A percentile compares a stretch with the other conserved stretches of the same genome.
Evolutionary conservation across 371 early-diverging fungal genomes (phyloP).

Genomic region (Chytridium lagenaria): DNA sequence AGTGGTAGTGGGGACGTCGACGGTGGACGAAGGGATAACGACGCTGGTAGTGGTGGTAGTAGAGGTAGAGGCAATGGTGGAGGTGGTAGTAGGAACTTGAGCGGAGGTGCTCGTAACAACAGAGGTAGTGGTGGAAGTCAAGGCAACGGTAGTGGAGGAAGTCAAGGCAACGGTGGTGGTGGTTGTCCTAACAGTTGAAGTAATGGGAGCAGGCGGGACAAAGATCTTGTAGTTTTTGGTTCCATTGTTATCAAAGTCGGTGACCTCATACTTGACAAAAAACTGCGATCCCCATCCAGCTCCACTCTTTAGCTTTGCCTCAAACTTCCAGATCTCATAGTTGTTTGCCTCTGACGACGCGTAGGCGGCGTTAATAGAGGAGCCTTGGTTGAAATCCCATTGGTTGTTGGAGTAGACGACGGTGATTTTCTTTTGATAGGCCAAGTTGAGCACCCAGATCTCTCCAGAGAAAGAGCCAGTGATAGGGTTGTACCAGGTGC

Average conservation of each 20-base stretch:
- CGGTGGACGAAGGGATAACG: neutral
- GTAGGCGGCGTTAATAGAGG: neutral
- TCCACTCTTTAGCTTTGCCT: neutral
- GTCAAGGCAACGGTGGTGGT: neutral
- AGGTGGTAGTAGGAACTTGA: neutral
- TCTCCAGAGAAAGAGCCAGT: neutral
- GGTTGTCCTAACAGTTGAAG: neutral
- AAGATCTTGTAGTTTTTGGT: neutral
- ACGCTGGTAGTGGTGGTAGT: conserved; percentile 1
- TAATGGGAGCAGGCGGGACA: neutral
- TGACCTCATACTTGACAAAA: neutral
- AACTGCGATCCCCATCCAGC: conserved; percentile 12
- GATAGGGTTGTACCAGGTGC: neutral
- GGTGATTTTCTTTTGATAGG: neutral
- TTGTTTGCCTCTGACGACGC: neutral
- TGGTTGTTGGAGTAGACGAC: neutral
- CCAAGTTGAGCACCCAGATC: neutral
- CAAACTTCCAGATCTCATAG: conserved; percentile 2
- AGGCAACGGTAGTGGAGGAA: neutral
- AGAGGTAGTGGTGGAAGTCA: neutral
- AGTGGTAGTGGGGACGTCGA: neutral
- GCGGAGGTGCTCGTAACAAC: neutral
- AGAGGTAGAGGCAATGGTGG: neutral
- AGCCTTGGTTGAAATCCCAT: neutral
- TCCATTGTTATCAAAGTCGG: neutral